Conservation (phyloP, 768 basidiomycete species). For the Boletus fagicola region DNA sequence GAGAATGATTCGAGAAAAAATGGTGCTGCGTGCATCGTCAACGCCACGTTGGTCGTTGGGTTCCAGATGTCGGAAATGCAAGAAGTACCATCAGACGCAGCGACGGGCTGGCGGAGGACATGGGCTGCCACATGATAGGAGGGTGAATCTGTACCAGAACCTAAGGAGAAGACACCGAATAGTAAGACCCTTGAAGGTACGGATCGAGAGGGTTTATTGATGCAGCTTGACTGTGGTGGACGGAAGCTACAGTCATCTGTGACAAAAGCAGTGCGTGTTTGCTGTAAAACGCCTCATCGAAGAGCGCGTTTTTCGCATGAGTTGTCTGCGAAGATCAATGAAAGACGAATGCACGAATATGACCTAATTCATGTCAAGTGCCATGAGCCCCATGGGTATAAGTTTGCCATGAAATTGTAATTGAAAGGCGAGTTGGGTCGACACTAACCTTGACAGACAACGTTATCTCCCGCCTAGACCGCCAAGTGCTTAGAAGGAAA, state of each 20-base stretch:
- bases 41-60: slow-evolving; percentile 4
- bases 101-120: not conserved
- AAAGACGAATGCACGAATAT: not conserved
- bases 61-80: slow-evolving; percentile 23
- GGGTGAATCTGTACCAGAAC: slow-evolving; percentile 9
- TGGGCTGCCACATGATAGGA: slow-evolving; percentile 1
- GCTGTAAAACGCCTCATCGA: not conserved
- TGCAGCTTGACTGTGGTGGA: not conserved
- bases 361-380: not conserved
- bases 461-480: too few relatives aligned
- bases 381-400: not conserved
- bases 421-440: not conserved
- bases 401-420: not conserved
- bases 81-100: slow-evolving; percentile 13
- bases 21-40: not conserved
- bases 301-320: slow-evolving; percentile 22
- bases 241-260: not conserved
- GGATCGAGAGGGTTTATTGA: slow-evolving; percentile 3
- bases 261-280: slow-evolving; percentile 15
- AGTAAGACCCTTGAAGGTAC: slow-evolving; percentile 1
- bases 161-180: not conserved
- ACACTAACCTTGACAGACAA: not conserved
- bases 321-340: slow-evolving; percentile 14
- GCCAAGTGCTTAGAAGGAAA: too few relatives aligned
- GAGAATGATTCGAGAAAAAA: not conserved